These are phyloP conservation scores for Nitzschia sp. DNA, from an alignment of 108 stramenopile genomes.

Conservation along the genomic window DNA sequence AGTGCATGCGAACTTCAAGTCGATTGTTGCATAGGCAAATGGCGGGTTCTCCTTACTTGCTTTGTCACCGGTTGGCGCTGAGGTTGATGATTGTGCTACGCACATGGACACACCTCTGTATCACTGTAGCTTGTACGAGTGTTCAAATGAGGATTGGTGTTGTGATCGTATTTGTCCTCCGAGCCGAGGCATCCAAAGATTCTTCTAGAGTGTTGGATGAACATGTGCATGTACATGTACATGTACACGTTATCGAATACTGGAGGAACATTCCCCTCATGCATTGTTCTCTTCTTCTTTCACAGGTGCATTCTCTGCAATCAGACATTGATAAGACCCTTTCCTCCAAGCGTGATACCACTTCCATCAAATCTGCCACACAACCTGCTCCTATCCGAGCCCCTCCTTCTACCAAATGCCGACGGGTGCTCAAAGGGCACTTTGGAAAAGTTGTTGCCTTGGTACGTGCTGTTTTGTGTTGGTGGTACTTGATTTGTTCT, in stretches of 20 bases:
- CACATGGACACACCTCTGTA: neutral
- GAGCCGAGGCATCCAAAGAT: too few relatives aligned
- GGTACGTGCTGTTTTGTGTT: conserved; percentile 9
- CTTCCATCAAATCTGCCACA: neutral
- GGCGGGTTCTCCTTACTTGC: neutral
- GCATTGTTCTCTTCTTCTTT: conserved; percentile 5
- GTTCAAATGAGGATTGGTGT: too few relatives aligned
- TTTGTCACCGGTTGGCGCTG: neutral
- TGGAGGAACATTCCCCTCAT: neutral
- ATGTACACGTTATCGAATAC: too few relatives aligned
- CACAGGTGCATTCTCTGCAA: conserved; percentile 11
- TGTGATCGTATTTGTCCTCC: neutral
- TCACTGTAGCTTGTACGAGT: neutral
- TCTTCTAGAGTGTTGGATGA: too few relatives aligned
- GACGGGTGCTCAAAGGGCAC: conserved; percentile 88
- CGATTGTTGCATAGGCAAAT: neutral
- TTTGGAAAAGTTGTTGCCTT: conserved; percentile 98
- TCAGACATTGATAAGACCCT: conserved; percentile 8
- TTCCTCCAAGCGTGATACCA: conserved; percentile 9
- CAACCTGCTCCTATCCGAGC: conserved; percentile 45
- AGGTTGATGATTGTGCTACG: neutral
- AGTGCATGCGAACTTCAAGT: too few relatives aligned
- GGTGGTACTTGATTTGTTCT: too few relatives aligned
- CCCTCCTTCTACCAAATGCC: conserved; percentile 67
- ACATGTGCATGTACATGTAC: too few relatives aligned